Evolutionary conservation across 495 filamentous ascomycete genomes (phyloP).

Genomic region (Penicillium manginii): DNA sequence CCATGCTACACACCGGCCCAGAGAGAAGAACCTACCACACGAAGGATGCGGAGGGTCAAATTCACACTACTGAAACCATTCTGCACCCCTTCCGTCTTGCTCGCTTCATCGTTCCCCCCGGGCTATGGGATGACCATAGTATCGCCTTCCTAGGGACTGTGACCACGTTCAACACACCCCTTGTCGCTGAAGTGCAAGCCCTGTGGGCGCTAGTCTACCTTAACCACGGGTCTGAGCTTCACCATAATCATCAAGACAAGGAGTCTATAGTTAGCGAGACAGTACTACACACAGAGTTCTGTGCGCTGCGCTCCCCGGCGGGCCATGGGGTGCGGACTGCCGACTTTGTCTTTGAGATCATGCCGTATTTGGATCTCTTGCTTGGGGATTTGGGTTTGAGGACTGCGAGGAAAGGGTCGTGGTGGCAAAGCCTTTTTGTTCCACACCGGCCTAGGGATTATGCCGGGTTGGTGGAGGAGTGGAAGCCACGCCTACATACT

Average conservation of each 20-base stretch:
- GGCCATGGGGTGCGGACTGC: slow-evolving; percentile 15
- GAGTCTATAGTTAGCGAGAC: slow-evolving; percentile 14
- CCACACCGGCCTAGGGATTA: slow-evolving; percentile 14
- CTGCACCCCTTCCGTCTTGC: slow-evolving; percentile 16
- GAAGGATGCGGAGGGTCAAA: slow-evolving; percentile 10
- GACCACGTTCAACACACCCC: slow-evolving; percentile 14
- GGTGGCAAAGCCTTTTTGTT: slow-evolving; percentile 14
- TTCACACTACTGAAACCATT: slow-evolving; percentile 7
- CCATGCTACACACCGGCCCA: slow-evolving; percentile 14
- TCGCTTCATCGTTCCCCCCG: slow-evolving; percentile 10
- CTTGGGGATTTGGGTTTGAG: slow-evolving; percentile 12
- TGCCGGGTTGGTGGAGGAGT: slow-evolving; percentile 15
- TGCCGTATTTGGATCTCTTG: slow-evolving; percentile 16
- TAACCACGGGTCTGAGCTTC: slow-evolving; percentile 16
- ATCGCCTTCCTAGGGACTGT: slow-evolving; percentile 12
- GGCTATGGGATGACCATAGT: slow-evolving; percentile 15
- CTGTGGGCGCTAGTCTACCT: slow-evolving; percentile 14
- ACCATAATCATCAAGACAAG: slow-evolving; percentile 13
- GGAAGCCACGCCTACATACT: slow-evolving; percentile 8
- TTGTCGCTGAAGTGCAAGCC: slow-evolving; percentile 14
- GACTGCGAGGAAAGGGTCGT: slow-evolving; percentile 13
- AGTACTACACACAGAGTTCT: slow-evolving; percentile 17
- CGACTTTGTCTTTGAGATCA: slow-evolving; percentile 16
- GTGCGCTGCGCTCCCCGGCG: slow-evolving; percentile 14
- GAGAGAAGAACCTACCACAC: slow-evolving; percentile 13